These are phyloP conservation scores for Brassica cretica DNA, from an alignment of 345 rosid genomes.

Conservation along the genomic window DNA sequence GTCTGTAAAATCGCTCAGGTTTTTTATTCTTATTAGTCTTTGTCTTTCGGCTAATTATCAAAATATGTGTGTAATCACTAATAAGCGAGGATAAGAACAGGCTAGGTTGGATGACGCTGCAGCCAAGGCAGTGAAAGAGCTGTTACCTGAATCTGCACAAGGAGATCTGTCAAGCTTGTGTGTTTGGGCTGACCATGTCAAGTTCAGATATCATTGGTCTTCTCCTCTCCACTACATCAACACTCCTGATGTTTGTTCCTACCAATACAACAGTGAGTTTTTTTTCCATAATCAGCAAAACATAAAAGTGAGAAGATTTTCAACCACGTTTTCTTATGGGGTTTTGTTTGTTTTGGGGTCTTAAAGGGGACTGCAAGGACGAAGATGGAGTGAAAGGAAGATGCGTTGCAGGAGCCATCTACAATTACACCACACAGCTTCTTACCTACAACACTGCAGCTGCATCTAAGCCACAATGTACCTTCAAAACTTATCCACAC, in stretches of 20 bases:
- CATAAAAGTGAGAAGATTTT: conserved; percentile 1
- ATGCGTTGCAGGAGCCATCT: conserved; percentile 89
- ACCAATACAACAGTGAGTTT: conserved; percentile 55
- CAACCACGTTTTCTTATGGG: conserved; percentile 1
- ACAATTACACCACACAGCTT: conserved; percentile 91
- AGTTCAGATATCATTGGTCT: conserved; percentile 73
- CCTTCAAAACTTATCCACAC: background rate
- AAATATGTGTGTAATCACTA: background rate
- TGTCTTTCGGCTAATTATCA: background rate
- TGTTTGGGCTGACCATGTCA: conserved; percentile 73
- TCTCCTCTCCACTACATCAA: conserved; percentile 68
- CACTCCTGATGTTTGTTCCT: conserved; percentile 73
- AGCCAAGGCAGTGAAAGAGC: conserved; percentile 50
- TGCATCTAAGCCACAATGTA: conserved; percentile 55
- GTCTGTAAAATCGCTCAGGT: conserved; percentile 82
- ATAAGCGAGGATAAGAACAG: conserved; percentile 34
- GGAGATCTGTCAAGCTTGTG: conserved; percentile 67
- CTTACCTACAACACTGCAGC: conserved; percentile 48
- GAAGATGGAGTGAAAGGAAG: conserved; percentile 57
- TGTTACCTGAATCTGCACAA: conserved; percentile 60
- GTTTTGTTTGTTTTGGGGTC: background rate
- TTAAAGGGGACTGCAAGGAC: conserved; percentile 86
- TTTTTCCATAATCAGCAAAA: background rate
- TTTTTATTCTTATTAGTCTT: background rate
- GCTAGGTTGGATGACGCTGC: conserved; percentile 60